Evolutionary conservation across 768 basidiomycete genomes (phyloP).

Genomic region (Tylopilus plumbeoviolaceoides): DNA sequence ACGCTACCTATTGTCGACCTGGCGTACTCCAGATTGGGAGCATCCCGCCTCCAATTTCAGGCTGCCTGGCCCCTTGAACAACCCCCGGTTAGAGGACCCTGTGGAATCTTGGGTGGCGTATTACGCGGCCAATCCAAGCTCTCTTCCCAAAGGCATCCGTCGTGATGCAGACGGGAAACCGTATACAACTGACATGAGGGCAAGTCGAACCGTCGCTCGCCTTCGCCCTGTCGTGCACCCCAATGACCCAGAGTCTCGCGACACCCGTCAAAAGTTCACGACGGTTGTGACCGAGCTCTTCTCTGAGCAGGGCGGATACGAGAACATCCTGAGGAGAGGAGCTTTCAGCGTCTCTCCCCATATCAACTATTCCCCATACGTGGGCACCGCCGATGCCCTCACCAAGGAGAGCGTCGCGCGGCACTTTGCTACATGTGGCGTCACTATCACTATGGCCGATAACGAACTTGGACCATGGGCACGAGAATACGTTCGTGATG

Average conservation of each 20-base stretch:
- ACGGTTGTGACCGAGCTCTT: conserved; percentile 38
- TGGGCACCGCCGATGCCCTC: conserved; percentile 27
- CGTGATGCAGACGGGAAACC: conserved; percentile 36
- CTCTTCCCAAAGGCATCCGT: conserved; percentile 47
- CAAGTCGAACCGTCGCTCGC: conserved; percentile 46
- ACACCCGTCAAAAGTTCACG: conserved; percentile 40
- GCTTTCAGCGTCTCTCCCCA: conserved; percentile 34
- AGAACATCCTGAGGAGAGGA: conserved; percentile 33
- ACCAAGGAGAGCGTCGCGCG: conserved; percentile 34
- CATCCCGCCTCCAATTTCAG: conserved; percentile 20
- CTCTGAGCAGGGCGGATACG: conserved; percentile 38
- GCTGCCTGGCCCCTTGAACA: conserved; percentile 29
- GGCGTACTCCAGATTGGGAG: conserved; percentile 41
- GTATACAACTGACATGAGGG: conserved; percentile 40
- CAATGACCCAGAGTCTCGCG: conserved; percentile 30
- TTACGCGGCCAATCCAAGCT: conserved; percentile 39
- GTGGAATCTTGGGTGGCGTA: conserved; percentile 45
- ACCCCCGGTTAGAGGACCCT: conserved; percentile 45
- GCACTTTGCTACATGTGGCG: conserved; percentile 41
- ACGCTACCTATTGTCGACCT: conserved; percentile 38
- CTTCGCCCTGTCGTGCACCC: conserved; percentile 38
- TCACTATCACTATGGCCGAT: conserved; percentile 34
- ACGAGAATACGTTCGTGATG: conserved; percentile 31
- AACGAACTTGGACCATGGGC: conserved; percentile 39
- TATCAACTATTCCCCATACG: conserved; percentile 30